Base-by-base conservation (phyloP, 352 stramenopile species). In the Globisporangium nagaii region DNA sequence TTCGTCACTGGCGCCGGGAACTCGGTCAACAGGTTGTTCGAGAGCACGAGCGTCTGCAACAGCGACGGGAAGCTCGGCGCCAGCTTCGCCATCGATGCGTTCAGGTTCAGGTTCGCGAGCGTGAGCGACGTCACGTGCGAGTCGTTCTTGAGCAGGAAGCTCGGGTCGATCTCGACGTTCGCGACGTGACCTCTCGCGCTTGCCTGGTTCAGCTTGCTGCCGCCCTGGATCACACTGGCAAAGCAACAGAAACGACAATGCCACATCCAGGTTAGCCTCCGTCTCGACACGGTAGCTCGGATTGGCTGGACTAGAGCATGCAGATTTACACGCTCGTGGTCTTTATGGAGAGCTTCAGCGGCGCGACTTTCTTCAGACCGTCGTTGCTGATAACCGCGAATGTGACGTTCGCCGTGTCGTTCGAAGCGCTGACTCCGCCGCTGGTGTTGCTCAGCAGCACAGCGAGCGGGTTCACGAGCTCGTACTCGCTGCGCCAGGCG, bases 101-200 rank as follows among this genome's bases (percentile, higher is more conserved):
- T 46, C 40, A 46, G 22, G 11, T 46, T 46, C 40, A 46, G 40
- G 13, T 46, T 46, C 40, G 27, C 40, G 40, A 46, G 40, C 22
- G 40, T 46, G 5, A 46, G 40, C 22, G 25, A 25, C 40, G 40
- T 46, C 40, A 46, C 40, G 40, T 31, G 25, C 22, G 40, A 31
- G 40, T 46, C 40, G 22, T 46, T 46, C 40, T 46, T 46, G 20
- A 46, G 22, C 20, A 46, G 40, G 11, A 46, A 46, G 6, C 31
- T 46, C 1, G 25, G 20, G 22, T 25, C 40, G 40, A 46, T 9
- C 40, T 46, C 40, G 3, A 46, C 22, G 10, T 46, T 46, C 22
- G 22, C 40, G 12, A 46, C 40, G 40, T 22, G 40, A 22, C 40
- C 27, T n/a, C 27, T 46, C 11, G 40, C 31, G 40, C 20, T 28